A percentile compares a stretch with the other conserved stretches of the same genome.
Evolutionary conservation across 2,329 filamentous ascomycete species (phyloP).

Genomic region (Cytospora paraplurivora): DNA sequence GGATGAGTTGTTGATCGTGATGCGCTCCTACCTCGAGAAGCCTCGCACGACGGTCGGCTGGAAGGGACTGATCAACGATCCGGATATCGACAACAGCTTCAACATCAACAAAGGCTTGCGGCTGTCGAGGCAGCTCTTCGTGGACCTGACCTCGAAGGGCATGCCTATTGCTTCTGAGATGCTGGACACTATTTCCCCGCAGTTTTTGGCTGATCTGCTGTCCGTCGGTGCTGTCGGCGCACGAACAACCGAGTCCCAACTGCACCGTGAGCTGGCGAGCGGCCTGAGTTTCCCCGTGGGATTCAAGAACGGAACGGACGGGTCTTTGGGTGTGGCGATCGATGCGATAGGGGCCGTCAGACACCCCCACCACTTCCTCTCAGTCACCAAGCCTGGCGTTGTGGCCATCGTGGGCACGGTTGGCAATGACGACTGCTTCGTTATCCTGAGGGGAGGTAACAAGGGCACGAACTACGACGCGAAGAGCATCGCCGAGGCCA

Average conservation of each 20-base stretch:
- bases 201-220: slow-evolving; percentile 91
- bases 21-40: slow-evolving; percentile 99
- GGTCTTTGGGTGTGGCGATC: slow-evolving; percentile 83
- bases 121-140: slow-evolving; percentile 84
- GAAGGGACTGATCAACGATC: slow-evolving; percentile 99
- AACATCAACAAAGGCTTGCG: slow-evolving; percentile 97
- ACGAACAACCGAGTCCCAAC: slow-evolving; percentile 93
- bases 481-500: slow-evolving; percentile 79
- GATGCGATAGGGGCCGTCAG: slow-evolving; percentile 92
- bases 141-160: slow-evolving; percentile 85
- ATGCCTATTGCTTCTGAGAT: slow-evolving; percentile 98
- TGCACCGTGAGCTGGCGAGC: slow-evolving; percentile 91
- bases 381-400: slow-evolving; percentile 93
- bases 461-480: slow-evolving; percentile 94
- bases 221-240: slow-evolving; percentile 92
- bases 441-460: slow-evolving; percentile 89
- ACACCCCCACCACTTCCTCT: slow-evolving; percentile 95
- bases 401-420: slow-evolving; percentile 92
- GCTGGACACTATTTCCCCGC: slow-evolving; percentile 96
- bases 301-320: slow-evolving; percentile 99
- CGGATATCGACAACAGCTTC: slow-evolving; percentile 97
- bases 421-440: slow-evolving; percentile 96
- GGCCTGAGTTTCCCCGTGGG: slow-evolving; percentile 96
- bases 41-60: slow-evolving; percentile 96
- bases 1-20: slow-evolving; percentile 89